A percentile compares a stretch with the other conserved stretches of the same genome.
Conservation (phyloP, 768 basidiomycete species). For the Botryobasidium botryosum region DNA sequence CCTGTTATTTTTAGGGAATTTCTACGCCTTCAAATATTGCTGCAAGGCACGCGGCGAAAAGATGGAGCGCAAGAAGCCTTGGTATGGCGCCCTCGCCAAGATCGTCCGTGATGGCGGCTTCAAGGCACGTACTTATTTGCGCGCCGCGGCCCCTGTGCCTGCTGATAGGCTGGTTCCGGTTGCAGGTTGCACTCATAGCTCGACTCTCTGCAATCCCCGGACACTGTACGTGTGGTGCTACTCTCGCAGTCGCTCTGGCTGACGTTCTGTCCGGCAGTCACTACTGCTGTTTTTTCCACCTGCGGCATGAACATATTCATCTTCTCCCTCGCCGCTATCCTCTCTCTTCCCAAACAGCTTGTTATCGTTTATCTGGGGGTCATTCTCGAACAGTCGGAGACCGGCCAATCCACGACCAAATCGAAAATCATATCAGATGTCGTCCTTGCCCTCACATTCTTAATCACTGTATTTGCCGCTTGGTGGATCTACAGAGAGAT, state of each 20-base stretch:
- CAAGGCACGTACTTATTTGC: constrained; percentile 24
- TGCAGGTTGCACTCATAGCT: constrained; percentile 47
- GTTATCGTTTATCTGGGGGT: constrained; percentile 76
- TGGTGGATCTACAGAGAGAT: constrained; percentile 72
- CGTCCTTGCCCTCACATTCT: constrained; percentile 46
- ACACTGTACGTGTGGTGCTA: constrained; percentile 39
- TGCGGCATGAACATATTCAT: constrained; percentile 73
- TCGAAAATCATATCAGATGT: constrained; percentile 50
- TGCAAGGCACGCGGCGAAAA: constrained; percentile 63
- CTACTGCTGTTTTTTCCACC: constrained; percentile 74
- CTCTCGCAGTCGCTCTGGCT: neutral
- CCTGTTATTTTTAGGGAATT: too few relatives aligned
- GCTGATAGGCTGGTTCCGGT: neutral
- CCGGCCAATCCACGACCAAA: constrained; percentile 23
- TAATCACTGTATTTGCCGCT: constrained; percentile 61
- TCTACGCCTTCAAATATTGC: constrained; percentile 59
- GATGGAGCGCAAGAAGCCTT: constrained; percentile 33
- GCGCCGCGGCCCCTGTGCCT: constrained; percentile 12
- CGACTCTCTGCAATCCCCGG: constrained; percentile 73
- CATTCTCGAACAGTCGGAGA: constrained; percentile 17
- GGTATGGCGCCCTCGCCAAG: constrained; percentile 32
- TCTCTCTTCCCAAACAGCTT: constrained; percentile 82
- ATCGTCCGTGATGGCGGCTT: constrained; percentile 80
- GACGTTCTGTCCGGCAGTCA: constrained; percentile 31
- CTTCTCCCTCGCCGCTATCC: constrained; percentile 61